Conservation (phyloP, 345 rosid genomes). For the Brassica juncea region DNA sequence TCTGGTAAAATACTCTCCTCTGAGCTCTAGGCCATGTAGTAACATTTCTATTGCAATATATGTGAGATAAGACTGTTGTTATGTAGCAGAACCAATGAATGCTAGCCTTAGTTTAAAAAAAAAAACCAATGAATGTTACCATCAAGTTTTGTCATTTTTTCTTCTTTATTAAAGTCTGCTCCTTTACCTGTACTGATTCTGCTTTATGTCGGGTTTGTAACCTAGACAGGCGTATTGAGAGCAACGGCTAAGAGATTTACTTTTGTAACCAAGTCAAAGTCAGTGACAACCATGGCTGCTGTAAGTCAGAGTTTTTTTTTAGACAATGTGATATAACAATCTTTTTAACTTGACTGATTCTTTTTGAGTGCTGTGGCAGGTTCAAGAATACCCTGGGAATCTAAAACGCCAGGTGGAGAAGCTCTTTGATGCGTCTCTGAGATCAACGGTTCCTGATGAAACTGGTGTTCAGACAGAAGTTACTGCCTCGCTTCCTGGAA, state of each 20-base stretch:
- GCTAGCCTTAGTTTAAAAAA: no score
- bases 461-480: conserved; percentile 65
- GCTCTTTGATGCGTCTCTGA: conserved; percentile 63
- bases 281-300: conserved; percentile 60
- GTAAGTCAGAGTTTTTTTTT: conserved; percentile 42
- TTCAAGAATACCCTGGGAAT: conserved; percentile 58
- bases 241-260: conserved; percentile 50
- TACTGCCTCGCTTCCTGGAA: conserved; percentile 59
- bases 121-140: not conserved
- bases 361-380: conserved; percentile 39
- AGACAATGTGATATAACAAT: not conserved
- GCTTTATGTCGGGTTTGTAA: conserved; percentile 38
- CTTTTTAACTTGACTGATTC: not conserved
- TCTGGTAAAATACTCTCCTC: conserved; percentile 49
- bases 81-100: not conserved
- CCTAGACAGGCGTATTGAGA: conserved; percentile 72
- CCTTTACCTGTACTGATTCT: conserved; percentile 34
- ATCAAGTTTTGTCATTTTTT: no score
- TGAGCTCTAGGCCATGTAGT: not conserved
- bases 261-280: conserved; percentile 35
- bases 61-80: not conserved
- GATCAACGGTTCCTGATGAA: conserved; percentile 59
- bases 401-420: conserved; percentile 62
- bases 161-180: not conserved
- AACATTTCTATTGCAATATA: not conserved